phyloP scores from a whole-genome alignment of 768 basidiomycete genomes.

The Mycena sanguinolenta region DNA sequence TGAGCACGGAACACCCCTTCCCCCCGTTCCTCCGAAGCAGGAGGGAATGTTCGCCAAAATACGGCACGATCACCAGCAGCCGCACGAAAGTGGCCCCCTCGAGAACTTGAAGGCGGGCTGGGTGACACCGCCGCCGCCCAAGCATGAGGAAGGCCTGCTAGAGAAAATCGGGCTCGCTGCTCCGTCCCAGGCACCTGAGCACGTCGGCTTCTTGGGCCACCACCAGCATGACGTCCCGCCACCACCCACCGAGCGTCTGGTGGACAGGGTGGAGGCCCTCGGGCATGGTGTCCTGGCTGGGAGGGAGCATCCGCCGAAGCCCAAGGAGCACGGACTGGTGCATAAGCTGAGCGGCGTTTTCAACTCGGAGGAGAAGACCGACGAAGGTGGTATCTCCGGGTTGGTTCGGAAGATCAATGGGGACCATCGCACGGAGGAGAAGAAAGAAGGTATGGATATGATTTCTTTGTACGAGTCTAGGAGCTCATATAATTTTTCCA shows the following conservation, averaged over 20 bases:
- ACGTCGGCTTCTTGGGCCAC: constrained; percentile 11
- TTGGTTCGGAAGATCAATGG: constrained; percentile 19
- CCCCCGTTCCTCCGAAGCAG: constrained; percentile 27
- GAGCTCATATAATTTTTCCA: not conserved
- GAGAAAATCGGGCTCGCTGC: constrained; percentile 17
- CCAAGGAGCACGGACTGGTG: constrained; percentile 22
- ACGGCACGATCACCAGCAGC: constrained; percentile 19
- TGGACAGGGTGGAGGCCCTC: constrained; percentile 15
- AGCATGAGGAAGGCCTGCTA: constrained; percentile 11
- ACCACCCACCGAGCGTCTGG: constrained; percentile 8
- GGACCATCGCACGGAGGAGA: constrained; percentile 6
- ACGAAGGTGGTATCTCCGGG: constrained; percentile 13
- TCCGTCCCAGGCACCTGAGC: constrained; percentile 26
- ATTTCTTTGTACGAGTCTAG: too few relatives aligned
- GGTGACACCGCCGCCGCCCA: constrained; percentile 14
- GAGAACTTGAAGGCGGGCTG: constrained; percentile 16
- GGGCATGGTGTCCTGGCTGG: not conserved
- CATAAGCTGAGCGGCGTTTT: constrained; percentile 24
- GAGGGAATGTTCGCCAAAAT: constrained; percentile 28
- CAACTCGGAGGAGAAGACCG: constrained; percentile 5
- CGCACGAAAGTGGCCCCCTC: constrained; percentile 13
- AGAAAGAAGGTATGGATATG: constrained; percentile 15
- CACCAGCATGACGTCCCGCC: constrained; percentile 9
- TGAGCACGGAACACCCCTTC: constrained; percentile 4
- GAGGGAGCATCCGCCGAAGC: not conserved